phyloP scores from a whole-genome alignment of 768 basidiomycete species.

The Galerina marginata region DNA sequence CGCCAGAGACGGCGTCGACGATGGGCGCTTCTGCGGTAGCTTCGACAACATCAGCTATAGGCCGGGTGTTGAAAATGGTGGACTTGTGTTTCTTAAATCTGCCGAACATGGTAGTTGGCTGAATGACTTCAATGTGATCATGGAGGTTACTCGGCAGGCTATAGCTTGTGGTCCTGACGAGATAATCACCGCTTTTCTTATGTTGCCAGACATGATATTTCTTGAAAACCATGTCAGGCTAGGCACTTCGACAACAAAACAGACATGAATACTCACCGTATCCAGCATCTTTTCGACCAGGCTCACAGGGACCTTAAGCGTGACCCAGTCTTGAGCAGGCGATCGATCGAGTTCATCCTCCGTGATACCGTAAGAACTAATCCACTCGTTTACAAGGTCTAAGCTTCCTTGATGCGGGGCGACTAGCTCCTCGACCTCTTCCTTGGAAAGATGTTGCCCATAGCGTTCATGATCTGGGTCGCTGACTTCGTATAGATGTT shows the following conservation, averaged over 20 bases:
- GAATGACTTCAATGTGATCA: conserved; percentile 66
- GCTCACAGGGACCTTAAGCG: conserved; percentile 58
- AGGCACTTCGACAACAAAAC: background rate
- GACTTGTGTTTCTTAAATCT: conserved; percentile 51
- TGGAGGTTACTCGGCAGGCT: conserved; percentile 63
- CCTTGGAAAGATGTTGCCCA: conserved; percentile 64
- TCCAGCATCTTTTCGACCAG: conserved; percentile 71
- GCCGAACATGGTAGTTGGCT: conserved; percentile 75
- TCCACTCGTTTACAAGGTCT: conserved; percentile 64
- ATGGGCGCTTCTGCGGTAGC: conserved; percentile 26
- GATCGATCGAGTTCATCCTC: conserved; percentile 54
- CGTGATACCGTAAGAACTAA: conserved; percentile 56
- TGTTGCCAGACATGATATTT: conserved; percentile 63
- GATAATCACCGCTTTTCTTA: conserved; percentile 46
- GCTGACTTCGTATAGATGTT: conserved; percentile 60
- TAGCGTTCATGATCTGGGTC: conserved; percentile 57
- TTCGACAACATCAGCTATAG: conserved; percentile 16
- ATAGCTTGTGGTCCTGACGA: conserved; percentile 69
- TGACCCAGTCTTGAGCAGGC: conserved; percentile 71
- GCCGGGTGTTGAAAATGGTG: conserved; percentile 38
- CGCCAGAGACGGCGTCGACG: conserved; percentile 33
- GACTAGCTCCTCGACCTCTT: conserved; percentile 66
- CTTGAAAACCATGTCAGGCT: conserved; percentile 30
- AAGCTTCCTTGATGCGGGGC: conserved; percentile 62
- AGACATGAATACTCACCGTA: conserved; percentile 39